These are phyloP conservation scores for Nicotiana knightiana DNA, from an alignment of 257 asterid species.

Conservation along the genomic window DNA sequence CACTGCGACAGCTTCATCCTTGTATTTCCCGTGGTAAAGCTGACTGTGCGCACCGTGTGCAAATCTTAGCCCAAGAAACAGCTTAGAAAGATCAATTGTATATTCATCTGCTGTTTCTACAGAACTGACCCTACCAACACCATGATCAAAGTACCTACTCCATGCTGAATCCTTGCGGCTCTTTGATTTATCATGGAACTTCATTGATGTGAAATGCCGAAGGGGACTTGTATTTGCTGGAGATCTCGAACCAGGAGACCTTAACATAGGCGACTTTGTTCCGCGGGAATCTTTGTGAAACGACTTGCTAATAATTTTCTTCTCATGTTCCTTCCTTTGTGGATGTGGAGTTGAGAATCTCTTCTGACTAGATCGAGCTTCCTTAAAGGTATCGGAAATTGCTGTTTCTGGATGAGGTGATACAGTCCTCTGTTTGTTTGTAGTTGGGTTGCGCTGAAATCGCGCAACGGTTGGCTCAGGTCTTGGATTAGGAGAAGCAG, in stretches of 20 bases:
- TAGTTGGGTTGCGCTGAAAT: conserved; percentile 32
- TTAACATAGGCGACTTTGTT: conserved; percentile 16
- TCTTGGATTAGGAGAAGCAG: conserved; percentile 5
- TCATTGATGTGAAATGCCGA: conserved; percentile 38
- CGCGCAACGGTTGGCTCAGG: conserved; percentile 28
- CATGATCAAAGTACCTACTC: conserved; percentile 62
- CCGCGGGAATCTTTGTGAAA: conserved; percentile 26
- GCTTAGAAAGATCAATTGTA: conserved; percentile 47
- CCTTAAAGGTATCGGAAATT: conserved; percentile 51
- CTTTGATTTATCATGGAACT: conserved; percentile 36
- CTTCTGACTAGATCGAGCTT: conserved; percentile 47
- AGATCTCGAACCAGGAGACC: conserved; percentile 27
- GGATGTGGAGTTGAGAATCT: conserved; percentile 63
- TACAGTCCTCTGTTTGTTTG: conserved; percentile 45
- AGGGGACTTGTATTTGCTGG: conserved; percentile 38
- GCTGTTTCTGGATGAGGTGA: conserved; percentile 50
- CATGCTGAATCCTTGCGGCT: conserved; percentile 52
- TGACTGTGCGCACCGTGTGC: conserved; percentile 68
- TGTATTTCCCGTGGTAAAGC: conserved; percentile 57
- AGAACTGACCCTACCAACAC: conserved; percentile 63
- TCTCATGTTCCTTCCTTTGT: conserved; percentile 38
- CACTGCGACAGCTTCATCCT: conserved; percentile 57
- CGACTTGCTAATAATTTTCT: conserved; percentile 30
- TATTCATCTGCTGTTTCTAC: conserved; percentile 49
- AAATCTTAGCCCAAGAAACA: conserved; percentile 50